Base-by-base conservation (phyloP, 2,329 filamentous ascomycete species). In the Thelonectria olida region DNA sequence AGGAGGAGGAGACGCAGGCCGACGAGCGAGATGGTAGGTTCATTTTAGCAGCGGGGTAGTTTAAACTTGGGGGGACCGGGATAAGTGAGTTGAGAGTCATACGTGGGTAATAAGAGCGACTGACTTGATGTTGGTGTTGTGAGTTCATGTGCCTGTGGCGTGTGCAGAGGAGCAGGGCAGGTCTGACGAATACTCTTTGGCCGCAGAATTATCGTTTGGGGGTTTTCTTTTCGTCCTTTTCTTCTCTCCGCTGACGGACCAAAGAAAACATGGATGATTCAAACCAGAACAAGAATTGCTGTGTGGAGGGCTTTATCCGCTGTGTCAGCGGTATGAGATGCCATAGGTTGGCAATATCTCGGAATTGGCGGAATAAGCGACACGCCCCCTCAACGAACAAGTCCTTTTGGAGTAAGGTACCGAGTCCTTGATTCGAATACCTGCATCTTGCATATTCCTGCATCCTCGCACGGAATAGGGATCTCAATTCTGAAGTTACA, bases 181-280 rank as follows among this genome's bases (percentile, higher is more conserved):
- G n/a, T n/a, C n/a, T n/a, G n/a, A 34, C 25, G 42, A n/a, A 22
- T 15, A 6, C 13, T 39, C n/a, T n/a, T n/a, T n/a, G n/a, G n/a
- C n/a, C n/a, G n/a, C n/a, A n/a, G 19, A 23, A 41, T 42, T 23
- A 31, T 27, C 17, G 19, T 27, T 8, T 50, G n/a, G n/a, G n/a
- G n/a, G n/a, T 39, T 34, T 36, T n/a, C 20, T 44, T 47, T 23
- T 55, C 39, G 28, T 55, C 44, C 17, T 48, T 38, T 36, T 48
- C 48, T 36, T 59, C 19, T 44, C 39, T 13, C 19, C 10, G 22
- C 22, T 13, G 51, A 56, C 61, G 56, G 63, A 64, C 63, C 61
- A 64, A 66, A 54, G 57, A 58, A 57, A 51, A 31, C 38, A 55
- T 61, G 49, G 63, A 63, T 67, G 63, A 70, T 70, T 56, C 47